Evolutionary conservation across 2,329 filamentous ascomycete species (phyloP), one percentile per base, ranked within the genome.

Genomic region (Ceratocystis alfenasii): DNA sequence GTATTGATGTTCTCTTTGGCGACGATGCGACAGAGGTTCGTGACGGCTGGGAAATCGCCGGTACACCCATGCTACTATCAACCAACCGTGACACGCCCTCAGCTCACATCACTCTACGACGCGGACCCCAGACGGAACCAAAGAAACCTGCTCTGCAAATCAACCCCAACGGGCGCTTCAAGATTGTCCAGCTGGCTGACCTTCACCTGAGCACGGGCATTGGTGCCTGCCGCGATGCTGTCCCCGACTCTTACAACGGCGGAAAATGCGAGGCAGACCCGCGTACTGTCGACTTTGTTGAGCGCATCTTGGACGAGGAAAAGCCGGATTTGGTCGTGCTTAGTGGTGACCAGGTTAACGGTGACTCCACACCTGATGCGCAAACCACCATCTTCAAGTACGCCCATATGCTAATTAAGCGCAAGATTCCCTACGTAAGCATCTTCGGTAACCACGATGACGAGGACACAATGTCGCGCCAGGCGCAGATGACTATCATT

Each of bases 371-470:
- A 1, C 90, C 89, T 10, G 94, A 99, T 78, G 88, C 89, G 8
- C 92, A 96, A 74, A 94, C 87, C 68, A 89, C 93, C 46, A 88
- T 99, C 67, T 96, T 95, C 80, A 99, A 99, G 76, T 90, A 92
- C 71, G 88, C 90, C 5, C 86, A 89, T 61, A 80, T 95, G 12
- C 84, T 99, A 63, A 88, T 90, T 69, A 85, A 90, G 74, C 89
- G 89, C 74, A 90, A 90, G 71, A 90, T 97, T 46, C 94, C 94
- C 0, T 97, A 95, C 72, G 89, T 91, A 17, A 87, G 87, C 68
- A 97, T 99, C 68, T 96, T 97, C 72, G 94, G 94, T 66, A 99
- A 99, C 74, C 94, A 99, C 75, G 94, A 99, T 72, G 93, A 97
- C 72, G 93, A 97, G 78, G 87, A 87, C 44, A 85, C 89, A 59